Base-by-base conservation (phyloP, 768 basidiomycete species). In the Pisolithus albus region DNA sequence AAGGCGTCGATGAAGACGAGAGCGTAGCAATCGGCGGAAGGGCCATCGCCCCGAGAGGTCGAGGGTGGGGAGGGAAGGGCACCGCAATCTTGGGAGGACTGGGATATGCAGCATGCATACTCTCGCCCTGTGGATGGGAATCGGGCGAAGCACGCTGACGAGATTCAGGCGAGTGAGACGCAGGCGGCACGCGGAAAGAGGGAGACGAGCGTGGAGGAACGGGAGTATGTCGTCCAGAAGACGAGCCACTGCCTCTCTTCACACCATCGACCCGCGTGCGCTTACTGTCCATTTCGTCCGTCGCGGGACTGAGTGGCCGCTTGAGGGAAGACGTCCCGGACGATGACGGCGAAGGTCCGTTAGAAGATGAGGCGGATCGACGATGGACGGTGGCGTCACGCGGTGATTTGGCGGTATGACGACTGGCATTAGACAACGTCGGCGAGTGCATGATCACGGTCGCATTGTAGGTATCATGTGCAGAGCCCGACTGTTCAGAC, bases 11-110 rank as follows among this genome's bases (percentile, higher is more conserved):
- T 11, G 82, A 81, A 6, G 84, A 82, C 7, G 84, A 81, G 21
- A 88, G 67, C 7, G 84, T 85, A 21, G 82, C 76, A 54, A 88
- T 87, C 0, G 84, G 84, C 45, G 86, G 86, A 1, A 88, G 72
- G 1, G 82, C 75, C 41, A 85, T 78, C 18, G 73, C 56, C 18
- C 59, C 86, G 46, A 86, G 75, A 10, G 86, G 86, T 23, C 83
- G 77, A 42, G 87, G 86, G 61, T 87, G 87, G 23, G 85, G 84
- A 39, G 87, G 87, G 30, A 89, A 74, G 7, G 79, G 77, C 28
- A 76, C 74, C 6, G 83, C 76, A 11, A 86, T 68, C 23, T 81
- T 65, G 0, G 86, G 82, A 75, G 50, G 70, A 45, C 61, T 74
- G 36, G 76, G 72, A 52, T 76, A 80, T 26, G 55, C 34, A 10